Base-by-base conservation (phyloP, 1,284 basidiomycete species). In the Volvariella surrecta region DNA sequence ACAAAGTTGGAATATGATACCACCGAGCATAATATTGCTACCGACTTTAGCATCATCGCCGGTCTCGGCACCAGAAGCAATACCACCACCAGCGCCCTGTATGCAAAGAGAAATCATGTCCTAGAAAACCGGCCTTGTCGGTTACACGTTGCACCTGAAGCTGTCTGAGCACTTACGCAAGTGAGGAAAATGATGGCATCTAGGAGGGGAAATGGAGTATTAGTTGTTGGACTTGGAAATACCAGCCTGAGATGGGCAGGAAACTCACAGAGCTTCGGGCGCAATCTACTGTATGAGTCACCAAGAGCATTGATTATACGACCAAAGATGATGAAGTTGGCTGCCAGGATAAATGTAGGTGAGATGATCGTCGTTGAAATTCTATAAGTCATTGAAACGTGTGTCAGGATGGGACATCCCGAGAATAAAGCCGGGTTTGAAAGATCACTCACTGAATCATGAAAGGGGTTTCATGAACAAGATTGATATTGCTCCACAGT, bases 1-100 rank as follows among this genome's bases (percentile, higher is more conserved):
- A 64, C 63, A 45, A 8, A 63, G 50, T 44, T 66, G 63, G 54
- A 66, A 60, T 18, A 50, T 45, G 28, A 64, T 73, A 18, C 75
- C 75, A 3, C 61, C 71, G 11, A 76, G 60, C 72, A 76, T 74
- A 49, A 75, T 67, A 44, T 69, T 45, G 1, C 58, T 64, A 8
- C 71, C 71, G n/a, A n/a, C 60, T 67, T 37, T 18, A 35, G 18
- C 15, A 31, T 43, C 39, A 4, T 50, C 50, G 39, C 59, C 62
- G 22, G 65, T 50, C 2, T 31, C 64, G 0, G 56, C 58, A 1
- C 41, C 42, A 1, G 74, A 62, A 2, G 77, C 76, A 11, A 70
- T 58, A 1, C 66, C 74, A 19, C 78, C 78, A 15, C 77, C 78
- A 8, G 68, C 57, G 13, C 64, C 74, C 55, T 80, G 77, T 3